Conservation (phyloP, 2,329 filamentous ascomycete species). For the Hypoxylon sp. region DNA sequence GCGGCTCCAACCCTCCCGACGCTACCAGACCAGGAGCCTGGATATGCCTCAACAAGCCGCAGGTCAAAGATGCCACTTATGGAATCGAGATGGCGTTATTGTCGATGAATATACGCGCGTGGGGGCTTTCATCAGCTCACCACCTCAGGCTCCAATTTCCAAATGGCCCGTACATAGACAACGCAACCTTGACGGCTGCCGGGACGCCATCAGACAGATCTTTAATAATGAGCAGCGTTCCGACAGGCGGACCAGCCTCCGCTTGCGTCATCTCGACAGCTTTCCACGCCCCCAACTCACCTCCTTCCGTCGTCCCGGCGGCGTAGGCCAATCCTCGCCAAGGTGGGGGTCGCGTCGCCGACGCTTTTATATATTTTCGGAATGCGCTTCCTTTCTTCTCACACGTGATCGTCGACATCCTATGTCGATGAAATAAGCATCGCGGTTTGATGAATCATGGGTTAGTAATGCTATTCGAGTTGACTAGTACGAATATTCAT, state of each 20-base stretch:
- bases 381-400: constrained; percentile 25
- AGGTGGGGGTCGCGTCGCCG: constrained; percentile 36
- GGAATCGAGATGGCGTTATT: constrained; percentile 30
- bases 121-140: constrained; percentile 27
- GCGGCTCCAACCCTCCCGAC: constrained; percentile 25
- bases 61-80: background rate
- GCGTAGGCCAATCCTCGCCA: constrained; percentile 37
- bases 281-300: constrained; percentile 28
- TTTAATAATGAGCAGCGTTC: constrained; percentile 22
- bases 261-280: constrained; percentile 40
- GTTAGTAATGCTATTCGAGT: constrained; percentile 14
- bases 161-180: constrained; percentile 34
- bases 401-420: constrained; percentile 32
- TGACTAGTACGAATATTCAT: background rate
- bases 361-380: constrained; percentile 38
- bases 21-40: constrained; percentile 37
- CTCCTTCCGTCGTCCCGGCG: constrained; percentile 40
- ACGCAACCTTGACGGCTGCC: constrained; percentile 33
- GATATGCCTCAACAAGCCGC: constrained; percentile 25
- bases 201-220: constrained; percentile 25
- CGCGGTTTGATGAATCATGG: constrained; percentile 21
- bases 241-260: constrained; percentile 21
- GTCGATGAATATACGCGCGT: constrained; percentile 18
- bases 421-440: constrained; percentile 2
- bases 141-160: constrained; percentile 21